Evolutionary conservation across 352 stramenopile genomes (phyloP).

Genomic region (Plasmopara muralis): DNA sequence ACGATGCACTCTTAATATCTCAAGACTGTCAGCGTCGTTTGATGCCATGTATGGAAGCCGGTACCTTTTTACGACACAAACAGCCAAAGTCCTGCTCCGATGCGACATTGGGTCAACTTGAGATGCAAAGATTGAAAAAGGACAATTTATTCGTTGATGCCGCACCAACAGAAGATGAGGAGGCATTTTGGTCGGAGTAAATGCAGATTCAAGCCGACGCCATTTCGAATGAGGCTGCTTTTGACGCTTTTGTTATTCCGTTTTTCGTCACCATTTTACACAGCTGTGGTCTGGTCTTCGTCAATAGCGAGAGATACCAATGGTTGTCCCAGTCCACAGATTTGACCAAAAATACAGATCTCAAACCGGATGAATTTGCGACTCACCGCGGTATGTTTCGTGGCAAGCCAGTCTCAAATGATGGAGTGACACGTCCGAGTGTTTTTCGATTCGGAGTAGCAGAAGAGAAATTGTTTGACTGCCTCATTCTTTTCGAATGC

Average conservation of each 20-base stretch:
- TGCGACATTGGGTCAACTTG: slow-evolving; percentile 1
- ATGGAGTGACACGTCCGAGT: slow-evolving; percentile 19
- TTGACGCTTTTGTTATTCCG: slow-evolving; percentile 3
- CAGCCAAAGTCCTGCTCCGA: background rate
- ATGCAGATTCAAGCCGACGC: slow-evolving; percentile 1
- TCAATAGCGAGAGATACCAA: slow-evolving; percentile 2
- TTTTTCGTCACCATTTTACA: background rate
- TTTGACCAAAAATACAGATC: background rate
- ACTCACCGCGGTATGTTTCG: background rate
- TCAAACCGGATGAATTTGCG: background rate
- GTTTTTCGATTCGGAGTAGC: no score
- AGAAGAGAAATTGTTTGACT: no score
- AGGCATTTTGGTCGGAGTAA: background rate
- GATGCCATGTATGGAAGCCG: background rate
- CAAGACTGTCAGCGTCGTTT: background rate
- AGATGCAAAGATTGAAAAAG: background rate
- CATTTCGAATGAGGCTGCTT: background rate
- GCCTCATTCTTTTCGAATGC: no score
- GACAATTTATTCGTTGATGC: background rate
- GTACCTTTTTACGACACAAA: background rate
- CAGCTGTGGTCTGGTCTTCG: background rate
- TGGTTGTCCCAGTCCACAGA: background rate
- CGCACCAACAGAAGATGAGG: background rate
- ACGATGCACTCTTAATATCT: background rate
- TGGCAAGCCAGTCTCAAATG: background rate